Conservation (phyloP, 495 filamentous ascomycete genomes). For the Elaphomyces granulatus region DNA sequence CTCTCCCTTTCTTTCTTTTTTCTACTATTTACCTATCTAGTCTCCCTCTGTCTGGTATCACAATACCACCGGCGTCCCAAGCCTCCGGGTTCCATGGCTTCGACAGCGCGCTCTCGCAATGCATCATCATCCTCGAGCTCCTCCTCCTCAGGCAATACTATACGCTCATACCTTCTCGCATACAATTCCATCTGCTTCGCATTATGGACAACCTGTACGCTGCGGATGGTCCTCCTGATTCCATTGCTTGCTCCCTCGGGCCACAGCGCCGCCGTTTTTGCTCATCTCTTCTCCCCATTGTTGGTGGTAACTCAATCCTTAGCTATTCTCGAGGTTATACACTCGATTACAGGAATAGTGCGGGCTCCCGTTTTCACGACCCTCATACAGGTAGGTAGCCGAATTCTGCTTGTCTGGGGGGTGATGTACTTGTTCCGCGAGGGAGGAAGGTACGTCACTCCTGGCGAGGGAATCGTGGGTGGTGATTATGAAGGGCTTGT, state of each 20-base stretch:
- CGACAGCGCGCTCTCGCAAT: no score
- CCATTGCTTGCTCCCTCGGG: constrained; percentile 23
- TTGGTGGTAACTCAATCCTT: constrained; percentile 68
- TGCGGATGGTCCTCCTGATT: constrained; percentile 38
- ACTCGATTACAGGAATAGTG: constrained; percentile 60
- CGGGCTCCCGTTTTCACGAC: constrained; percentile 76
- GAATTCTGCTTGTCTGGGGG: constrained; percentile 74
- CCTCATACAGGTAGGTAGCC: constrained; percentile 70
- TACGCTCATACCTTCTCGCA: constrained; percentile 57
- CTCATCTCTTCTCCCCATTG: constrained; percentile 46
- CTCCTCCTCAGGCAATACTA: no score
- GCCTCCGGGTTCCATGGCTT: no score
- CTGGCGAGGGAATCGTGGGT: constrained; percentile 20
- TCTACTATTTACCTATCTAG: constrained; percentile 8
- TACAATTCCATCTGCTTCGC: constrained; percentile 70
- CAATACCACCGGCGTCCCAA: no score
- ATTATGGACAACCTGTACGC: constrained; percentile 61
- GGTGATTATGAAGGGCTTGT: constrained; percentile 3
- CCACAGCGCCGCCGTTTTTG: constrained; percentile 37
- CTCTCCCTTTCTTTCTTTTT: constrained; percentile 3
- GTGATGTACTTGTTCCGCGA: constrained; percentile 54
- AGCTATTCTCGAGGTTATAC: constrained; percentile 68
- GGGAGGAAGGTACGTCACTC: constrained; percentile 10
- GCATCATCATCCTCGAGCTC: no score
- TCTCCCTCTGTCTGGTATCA: constrained; percentile 21